Percentiles rank a stretch among this genome's conserved stretches.
phyloP scores from a whole-genome alignment of 768 basidiomycete genomes.

The Hirschioporus abietinus region DNA sequence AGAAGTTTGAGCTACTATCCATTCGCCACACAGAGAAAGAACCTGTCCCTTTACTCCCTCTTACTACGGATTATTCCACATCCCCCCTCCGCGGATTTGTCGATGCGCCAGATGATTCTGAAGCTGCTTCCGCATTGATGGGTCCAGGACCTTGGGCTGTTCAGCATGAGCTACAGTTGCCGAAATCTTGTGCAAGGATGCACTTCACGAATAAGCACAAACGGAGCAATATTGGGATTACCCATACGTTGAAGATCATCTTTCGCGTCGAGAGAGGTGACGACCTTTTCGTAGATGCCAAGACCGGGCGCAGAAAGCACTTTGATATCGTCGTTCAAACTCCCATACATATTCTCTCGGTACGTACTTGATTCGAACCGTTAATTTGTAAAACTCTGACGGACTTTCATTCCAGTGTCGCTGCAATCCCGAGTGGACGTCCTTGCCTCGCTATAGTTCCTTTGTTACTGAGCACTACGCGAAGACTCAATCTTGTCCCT shows the following conservation, averaged over 20 bases:
- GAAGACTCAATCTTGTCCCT: slow-evolving; percentile 39
- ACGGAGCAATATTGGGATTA: slow-evolving; percentile 65
- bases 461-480: slow-evolving; percentile 24
- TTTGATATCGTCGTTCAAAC: slow-evolving; percentile 86
- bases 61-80: slow-evolving; percentile 59
- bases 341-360: slow-evolving; percentile 83
- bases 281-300: slow-evolving; percentile 53
- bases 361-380: slow-evolving; percentile 32
- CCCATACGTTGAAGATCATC: slow-evolving; percentile 75
- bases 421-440: slow-evolving; percentile 74
- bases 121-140: slow-evolving; percentile 55
- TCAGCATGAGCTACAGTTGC: slow-evolving; percentile 62
- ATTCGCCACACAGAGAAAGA: slow-evolving; percentile 53
- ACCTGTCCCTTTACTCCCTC: slow-evolving; percentile 67
- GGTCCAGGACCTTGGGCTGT: slow-evolving; percentile 88
- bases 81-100: slow-evolving; percentile 62
- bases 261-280: slow-evolving; percentile 83
- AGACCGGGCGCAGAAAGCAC: slow-evolving; percentile 69
- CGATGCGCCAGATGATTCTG: slow-evolving; percentile 37
- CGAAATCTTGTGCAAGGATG: slow-evolving; percentile 52
- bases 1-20: slow-evolving; percentile 54
- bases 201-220: slow-evolving; percentile 79
- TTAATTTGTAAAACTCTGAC: slow-evolving; percentile 7
- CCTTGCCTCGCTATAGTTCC: slow-evolving; percentile 69
- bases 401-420: slow-evolving; percentile 49